Conservation (phyloP, 75 land plant genomes). For the Ceratopteris richardii region DNA sequence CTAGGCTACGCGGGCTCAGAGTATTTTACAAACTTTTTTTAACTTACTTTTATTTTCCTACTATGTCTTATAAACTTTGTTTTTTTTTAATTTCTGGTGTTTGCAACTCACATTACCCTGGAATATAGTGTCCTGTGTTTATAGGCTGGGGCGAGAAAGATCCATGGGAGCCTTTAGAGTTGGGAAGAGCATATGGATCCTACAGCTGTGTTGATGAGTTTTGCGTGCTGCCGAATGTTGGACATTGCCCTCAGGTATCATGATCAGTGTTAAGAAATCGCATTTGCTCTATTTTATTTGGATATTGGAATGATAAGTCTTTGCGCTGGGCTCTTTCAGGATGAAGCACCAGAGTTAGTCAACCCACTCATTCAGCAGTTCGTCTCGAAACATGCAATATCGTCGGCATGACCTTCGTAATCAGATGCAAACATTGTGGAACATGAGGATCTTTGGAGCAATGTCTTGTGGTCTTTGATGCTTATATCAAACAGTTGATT, state of each 20-base stretch:
- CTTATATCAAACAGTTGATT: too few relatives aligned
- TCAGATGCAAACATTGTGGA: too few relatives aligned
- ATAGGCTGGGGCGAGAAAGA: conserved; percentile 98
- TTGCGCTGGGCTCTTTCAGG: conserved; percentile 34
- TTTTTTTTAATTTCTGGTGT: neutral
- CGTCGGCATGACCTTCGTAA: too few relatives aligned
- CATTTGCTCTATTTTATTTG: too few relatives aligned
- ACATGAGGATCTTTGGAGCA: too few relatives aligned
- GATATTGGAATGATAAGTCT: too few relatives aligned
- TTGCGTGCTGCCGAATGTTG: conserved; percentile 82
- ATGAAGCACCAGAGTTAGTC: conserved; percentile 94
- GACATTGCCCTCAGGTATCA: conserved; percentile 97
- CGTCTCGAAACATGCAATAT: conserved; percentile 42
- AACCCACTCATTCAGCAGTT: conserved; percentile 77
- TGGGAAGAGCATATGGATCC: conserved; percentile 65
- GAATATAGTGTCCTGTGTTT: conserved; percentile 77
- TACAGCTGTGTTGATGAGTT: conserved; percentile 88
- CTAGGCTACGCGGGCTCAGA: too few relatives aligned
- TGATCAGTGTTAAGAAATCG: neutral
- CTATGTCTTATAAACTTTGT: too few relatives aligned
- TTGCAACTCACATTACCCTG: conserved; percentile 1
- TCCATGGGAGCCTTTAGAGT: conserved; percentile 94
- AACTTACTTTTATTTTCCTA: too few relatives aligned
- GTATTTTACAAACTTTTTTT: too few relatives aligned
- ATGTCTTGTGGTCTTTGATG: too few relatives aligned